These are phyloP conservation scores for Sporothrix globosa DNA, from an alignment of 2,329 filamentous ascomycete species.

Conservation along the genomic window DNA sequence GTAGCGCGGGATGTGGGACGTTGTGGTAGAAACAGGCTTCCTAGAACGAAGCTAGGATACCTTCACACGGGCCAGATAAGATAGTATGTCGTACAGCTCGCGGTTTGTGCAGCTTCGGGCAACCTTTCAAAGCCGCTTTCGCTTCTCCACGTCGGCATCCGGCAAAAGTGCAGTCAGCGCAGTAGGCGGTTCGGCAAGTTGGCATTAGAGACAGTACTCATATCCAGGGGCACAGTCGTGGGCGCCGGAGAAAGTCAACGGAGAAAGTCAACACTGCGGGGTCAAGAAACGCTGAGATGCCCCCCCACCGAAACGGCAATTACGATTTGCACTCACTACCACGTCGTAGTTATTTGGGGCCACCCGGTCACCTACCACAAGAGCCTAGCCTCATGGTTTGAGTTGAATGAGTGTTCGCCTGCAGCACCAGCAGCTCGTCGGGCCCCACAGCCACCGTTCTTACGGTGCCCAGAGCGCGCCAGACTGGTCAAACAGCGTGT, in stretches of 20 bases:
- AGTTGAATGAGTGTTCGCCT: not conserved
- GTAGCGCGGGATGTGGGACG: slow-evolving; percentile 25
- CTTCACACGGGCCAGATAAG: not conserved
- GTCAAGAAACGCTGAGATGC: not conserved
- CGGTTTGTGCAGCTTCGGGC: not conserved
- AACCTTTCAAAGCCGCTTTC: not conserved
- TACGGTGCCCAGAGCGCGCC: not conserved
- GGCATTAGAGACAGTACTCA: not conserved
- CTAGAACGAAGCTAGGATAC: not conserved
- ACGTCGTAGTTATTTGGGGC: no score
- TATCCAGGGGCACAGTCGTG: not conserved
- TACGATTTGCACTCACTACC: not conserved
- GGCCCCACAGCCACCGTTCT: slow-evolving; percentile 21
- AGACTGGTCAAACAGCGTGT: not conserved
- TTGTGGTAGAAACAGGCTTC: slow-evolving; percentile 20
- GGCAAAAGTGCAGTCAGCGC: slow-evolving; percentile 8
- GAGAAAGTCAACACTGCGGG: not conserved
- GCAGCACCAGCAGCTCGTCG: slow-evolving; percentile 11
- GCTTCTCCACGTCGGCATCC: not conserved
- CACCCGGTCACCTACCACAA: no score
- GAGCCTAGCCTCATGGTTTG: no score
- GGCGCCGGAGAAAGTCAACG: slow-evolving; percentile 15
- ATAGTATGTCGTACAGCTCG: not conserved
- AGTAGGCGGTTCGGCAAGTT: slow-evolving; percentile 11
- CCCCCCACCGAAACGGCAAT: not conserved